phyloP scores from a whole-genome alignment of 441 rosid genomes.

The Melastoma candidum region DNA sequence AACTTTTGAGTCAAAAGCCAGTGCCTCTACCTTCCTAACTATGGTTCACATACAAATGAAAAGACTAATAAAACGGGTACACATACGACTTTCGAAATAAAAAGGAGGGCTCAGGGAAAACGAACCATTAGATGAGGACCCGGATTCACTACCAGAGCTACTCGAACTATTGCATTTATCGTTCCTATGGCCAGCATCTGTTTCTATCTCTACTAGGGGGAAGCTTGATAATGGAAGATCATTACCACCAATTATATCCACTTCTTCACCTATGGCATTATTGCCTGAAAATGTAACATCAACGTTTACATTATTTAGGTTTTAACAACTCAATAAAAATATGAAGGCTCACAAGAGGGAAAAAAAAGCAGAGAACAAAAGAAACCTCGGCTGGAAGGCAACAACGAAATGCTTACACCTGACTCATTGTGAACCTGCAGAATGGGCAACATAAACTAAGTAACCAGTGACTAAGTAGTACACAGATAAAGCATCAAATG shows the following conservation, averaged over 20 bases:
- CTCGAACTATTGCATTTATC: slow-evolving; percentile 51
- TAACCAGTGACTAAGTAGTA: slow-evolving; percentile 1
- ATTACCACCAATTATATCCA: slow-evolving; percentile 73
- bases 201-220: slow-evolving; percentile 51
- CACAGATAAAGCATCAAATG: not conserved
- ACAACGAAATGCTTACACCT: slow-evolving; percentile 54
- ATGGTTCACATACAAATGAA: not conserved
- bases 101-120: slow-evolving; percentile 22
- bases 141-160: slow-evolving; percentile 71
- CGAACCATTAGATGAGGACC: slow-evolving; percentile 75
- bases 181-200: slow-evolving; percentile 41
- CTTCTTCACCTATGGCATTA: slow-evolving; percentile 54
- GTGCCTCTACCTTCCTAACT: no score
- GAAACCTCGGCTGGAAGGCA: slow-evolving; percentile 61
- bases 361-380: slow-evolving; percentile 10
- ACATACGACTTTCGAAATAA: not conserved
- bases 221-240: slow-evolving; percentile 45
- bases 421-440: slow-evolving; percentile 55
- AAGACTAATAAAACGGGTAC: not conserved
- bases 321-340: no score
- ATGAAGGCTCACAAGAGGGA: no score
- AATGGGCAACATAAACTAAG: slow-evolving; percentile 11
- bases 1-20: no score
- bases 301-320: no score
- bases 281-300: slow-evolving; percentile 31